Conservation (phyloP, 1,139 yeast species). For the Nakaseomyces bracarensis region DNA sequence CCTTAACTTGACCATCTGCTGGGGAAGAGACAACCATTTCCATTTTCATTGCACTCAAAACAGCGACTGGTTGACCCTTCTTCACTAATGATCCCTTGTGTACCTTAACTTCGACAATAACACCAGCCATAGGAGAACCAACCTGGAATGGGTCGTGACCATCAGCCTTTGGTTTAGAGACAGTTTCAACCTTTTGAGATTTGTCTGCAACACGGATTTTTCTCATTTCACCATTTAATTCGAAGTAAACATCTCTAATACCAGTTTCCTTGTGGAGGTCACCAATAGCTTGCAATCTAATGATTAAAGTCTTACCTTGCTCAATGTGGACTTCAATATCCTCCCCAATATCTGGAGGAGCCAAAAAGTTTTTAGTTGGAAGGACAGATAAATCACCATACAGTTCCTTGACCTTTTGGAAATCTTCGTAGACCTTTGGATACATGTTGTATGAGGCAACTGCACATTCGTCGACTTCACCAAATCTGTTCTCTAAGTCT, state of each 20-base stretch:
- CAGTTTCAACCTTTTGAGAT: conserved; percentile 72
- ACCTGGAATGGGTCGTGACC: conserved; percentile 80
- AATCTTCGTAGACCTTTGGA: conserved; percentile 93
- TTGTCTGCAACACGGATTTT: conserved; percentile 88
- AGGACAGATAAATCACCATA: conserved; percentile 90
- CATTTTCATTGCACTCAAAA: conserved; percentile 98
- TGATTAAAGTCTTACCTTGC: conserved; percentile 86
- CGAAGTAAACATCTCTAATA: conserved; percentile 91
- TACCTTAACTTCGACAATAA: conserved; percentile 86
- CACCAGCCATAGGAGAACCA: conserved; percentile 99
- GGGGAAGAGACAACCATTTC: conserved; percentile 98
- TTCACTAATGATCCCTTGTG: conserved; percentile 81
- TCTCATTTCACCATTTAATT: conserved; percentile 96
- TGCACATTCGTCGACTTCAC: conserved; percentile 67
- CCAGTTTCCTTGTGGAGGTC: conserved; percentile 82
- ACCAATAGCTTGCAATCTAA: conserved; percentile 88
- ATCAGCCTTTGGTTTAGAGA: conserved; percentile 86
- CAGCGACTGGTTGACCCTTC: conserved; percentile 95
- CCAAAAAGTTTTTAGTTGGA: conserved; percentile 85
- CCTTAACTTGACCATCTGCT: conserved; percentile 72
- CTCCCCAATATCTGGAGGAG: conserved; percentile 80
- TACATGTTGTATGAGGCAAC: conserved; percentile 95
- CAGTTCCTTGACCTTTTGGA: conserved; percentile 60
- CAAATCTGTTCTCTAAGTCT: conserved; percentile 60
- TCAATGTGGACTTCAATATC: conserved; percentile 86